Evolutionary conservation across 495 filamentous ascomycete genomes (phyloP), one percentile per base, ranked within the genome.

Genomic region (Penicillium flavigenum): DNA sequence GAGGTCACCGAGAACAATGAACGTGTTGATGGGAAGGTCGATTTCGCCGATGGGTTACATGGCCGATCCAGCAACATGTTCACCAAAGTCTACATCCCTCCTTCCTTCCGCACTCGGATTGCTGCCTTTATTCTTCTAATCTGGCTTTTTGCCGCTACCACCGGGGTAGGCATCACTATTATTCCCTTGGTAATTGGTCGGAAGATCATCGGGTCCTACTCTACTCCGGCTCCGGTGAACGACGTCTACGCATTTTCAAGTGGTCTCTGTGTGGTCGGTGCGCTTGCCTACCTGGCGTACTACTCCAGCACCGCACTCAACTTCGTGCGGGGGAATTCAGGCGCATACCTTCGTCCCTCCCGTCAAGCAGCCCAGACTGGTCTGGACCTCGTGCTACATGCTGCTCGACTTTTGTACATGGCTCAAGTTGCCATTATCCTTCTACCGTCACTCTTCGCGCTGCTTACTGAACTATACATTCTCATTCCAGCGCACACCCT

Each of bases 191-290:
- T 94, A 10, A 83, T 96, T 67, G 94, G 94, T 16, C 88, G 94
- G 16, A 77, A 73, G 53, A 77, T 97, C 51, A 87, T 96, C 65
- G 79, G 84, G 26, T 69, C 76, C 8, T 74, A 88, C 17, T 82
- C 89, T 16, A 67, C 73, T 17, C 77, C 86, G 43, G 78, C 88
- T 38, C 83, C 85, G 19, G 85, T 91, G 67, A 98, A 97, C 70
- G 94, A 99, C 68, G 87, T 99, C 36, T 98, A 99, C 68, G 93
- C 95, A 11, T 96, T 96, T 70, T 94, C 90, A 47, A 83, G 91
- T 38, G 94, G 94, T 19, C 79, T 93, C 54, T 93, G 91, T 65
- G 75, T 90, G 17, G 79, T 94, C 26, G 89, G 89, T 50, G 81
- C 81, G 5, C 63, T 82, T 14, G 72, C 79, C 14, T 92, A 89